Conservation (phyloP, 2,329 filamentous ascomycete species). For the Berkeleyomyces rouxiae region DNA sequence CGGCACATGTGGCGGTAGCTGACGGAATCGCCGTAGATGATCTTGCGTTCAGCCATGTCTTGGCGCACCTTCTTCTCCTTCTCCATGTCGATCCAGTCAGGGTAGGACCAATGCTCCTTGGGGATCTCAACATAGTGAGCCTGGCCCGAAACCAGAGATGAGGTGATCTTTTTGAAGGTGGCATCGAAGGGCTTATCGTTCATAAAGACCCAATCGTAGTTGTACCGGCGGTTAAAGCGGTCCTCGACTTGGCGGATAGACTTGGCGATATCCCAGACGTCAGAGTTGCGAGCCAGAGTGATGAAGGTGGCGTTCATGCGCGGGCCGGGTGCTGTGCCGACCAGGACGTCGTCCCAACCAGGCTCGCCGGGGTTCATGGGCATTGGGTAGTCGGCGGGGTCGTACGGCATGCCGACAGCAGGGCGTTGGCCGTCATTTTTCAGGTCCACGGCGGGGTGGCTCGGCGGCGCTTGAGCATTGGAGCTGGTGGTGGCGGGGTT, state of each 20-base stretch:
- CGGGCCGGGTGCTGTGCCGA: slow-evolving; percentile 41
- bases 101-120: slow-evolving; percentile 93
- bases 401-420: slow-evolving; percentile 20
- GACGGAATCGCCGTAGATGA: slow-evolving; percentile 94
- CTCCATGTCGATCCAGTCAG: slow-evolving; percentile 86
- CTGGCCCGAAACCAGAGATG: slow-evolving; percentile 76
- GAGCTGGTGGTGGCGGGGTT: slow-evolving; percentile 15
- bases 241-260: slow-evolving; percentile 96
- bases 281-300: slow-evolving; percentile 78
- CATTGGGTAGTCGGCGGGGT: slow-evolving; percentile 31
- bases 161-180: slow-evolving; percentile 82
- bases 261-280: slow-evolving; percentile 91
- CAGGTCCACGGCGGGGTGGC: slow-evolving; percentile 8
- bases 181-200: slow-evolving; percentile 93
- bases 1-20: slow-evolving; percentile 99
- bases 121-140: slow-evolving; percentile 83
- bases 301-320: slow-evolving; percentile 97
- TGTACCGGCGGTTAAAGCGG: slow-evolving; percentile 89
- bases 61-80: slow-evolving; percentile 80
- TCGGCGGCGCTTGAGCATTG: slow-evolving; percentile 14
- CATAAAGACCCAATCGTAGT: slow-evolving; percentile 98
- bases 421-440: slow-evolving; percentile 16
- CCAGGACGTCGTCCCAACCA: slow-evolving; percentile 34
- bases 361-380: slow-evolving; percentile 34
- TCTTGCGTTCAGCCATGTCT: slow-evolving; percentile 85